Conservation (phyloP, 805 yeast species). For the Lipomyces anomalus region DNA sequence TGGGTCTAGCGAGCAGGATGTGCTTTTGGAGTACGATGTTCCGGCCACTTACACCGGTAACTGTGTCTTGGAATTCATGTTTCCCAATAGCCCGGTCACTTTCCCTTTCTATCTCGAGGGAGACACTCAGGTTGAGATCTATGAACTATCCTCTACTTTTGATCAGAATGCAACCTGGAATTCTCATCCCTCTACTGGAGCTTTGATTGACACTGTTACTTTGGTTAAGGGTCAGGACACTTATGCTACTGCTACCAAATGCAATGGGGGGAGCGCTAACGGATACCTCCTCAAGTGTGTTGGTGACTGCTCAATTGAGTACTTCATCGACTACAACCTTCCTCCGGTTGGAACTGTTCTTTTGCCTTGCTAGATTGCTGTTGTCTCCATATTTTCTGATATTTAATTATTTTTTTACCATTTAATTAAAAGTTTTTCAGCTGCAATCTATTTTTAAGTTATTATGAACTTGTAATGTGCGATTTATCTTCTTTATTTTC, state of each 20-base stretch:
- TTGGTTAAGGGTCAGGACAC: constrained; percentile 17
- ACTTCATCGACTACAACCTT: constrained; percentile 24
- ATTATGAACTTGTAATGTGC: too few relatives aligned
- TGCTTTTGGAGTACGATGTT: constrained; percentile 19
- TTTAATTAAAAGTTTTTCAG: too few relatives aligned
- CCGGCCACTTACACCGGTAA: constrained; percentile 14
- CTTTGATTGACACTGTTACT: constrained; percentile 17
- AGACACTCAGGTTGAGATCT: constrained; percentile 19
- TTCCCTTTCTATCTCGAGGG: constrained; percentile 23
- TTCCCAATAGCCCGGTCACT: constrained; percentile 20
- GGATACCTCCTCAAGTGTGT: constrained; percentile 21
- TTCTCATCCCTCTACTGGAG: constrained; percentile 19
- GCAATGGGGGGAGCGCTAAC: constrained; percentile 13
- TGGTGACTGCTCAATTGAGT: constrained; percentile 20
- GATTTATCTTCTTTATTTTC: too few relatives aligned
- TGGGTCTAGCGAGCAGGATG: constrained; percentile 18
- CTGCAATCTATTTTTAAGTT: too few relatives aligned
- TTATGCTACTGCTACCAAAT: constrained; percentile 7
- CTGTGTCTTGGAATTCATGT: constrained; percentile 20
- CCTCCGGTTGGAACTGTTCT: constrained; percentile 24
- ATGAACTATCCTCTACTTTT: constrained; percentile 9
- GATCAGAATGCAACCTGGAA: constrained; percentile 20
- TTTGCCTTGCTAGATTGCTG: constrained; percentile 20
- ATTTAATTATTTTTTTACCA: too few relatives aligned
- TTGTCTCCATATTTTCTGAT: too few relatives aligned